phyloP scores from a whole-genome alignment of 352 stramenopile species.

The Blastocystis sp. region DNA sequence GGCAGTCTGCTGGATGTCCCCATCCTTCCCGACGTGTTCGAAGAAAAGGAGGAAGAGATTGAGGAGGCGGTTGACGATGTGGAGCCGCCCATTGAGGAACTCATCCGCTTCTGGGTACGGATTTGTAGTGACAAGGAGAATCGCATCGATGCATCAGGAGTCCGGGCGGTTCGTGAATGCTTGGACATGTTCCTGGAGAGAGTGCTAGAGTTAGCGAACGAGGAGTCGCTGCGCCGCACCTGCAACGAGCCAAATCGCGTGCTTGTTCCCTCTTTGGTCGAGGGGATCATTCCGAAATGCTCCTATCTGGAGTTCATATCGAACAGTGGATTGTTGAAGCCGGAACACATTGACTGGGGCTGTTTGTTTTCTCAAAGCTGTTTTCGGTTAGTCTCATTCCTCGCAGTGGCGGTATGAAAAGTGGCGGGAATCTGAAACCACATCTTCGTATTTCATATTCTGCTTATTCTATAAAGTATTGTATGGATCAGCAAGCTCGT shows the following conservation, averaged over 20 bases:
- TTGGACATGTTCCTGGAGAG: conserved; percentile 5
- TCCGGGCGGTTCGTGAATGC: not conserved
- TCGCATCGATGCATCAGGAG: not conserved
- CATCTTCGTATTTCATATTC: not conserved
- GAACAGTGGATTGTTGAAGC: conserved; percentile 34
- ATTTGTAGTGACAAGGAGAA: not conserved
- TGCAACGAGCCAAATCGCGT: not conserved
- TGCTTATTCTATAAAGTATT: not conserved
- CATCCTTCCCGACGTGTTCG: not conserved
- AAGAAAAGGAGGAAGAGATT: not conserved
- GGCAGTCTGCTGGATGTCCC: not conserved
- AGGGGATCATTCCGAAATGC: not conserved
- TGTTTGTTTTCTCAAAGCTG: conserved; percentile 37
- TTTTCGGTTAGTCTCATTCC: not conserved
- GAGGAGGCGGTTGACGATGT: not conserved
- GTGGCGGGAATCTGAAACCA: not conserved
- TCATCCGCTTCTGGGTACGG: not conserved
- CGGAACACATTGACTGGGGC: not conserved
- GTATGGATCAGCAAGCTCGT: conserved; percentile 12
- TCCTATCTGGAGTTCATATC: conserved; percentile 57
- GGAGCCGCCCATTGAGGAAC: not conserved
- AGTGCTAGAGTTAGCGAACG: not conserved
- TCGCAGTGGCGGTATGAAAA: not conserved
- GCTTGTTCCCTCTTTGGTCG: conserved; percentile 29
- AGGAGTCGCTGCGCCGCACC: conserved; percentile 8